phyloP scores from a whole-genome alignment of 495 filamentous ascomycete species.

The Xylaria venustula region DNA sequence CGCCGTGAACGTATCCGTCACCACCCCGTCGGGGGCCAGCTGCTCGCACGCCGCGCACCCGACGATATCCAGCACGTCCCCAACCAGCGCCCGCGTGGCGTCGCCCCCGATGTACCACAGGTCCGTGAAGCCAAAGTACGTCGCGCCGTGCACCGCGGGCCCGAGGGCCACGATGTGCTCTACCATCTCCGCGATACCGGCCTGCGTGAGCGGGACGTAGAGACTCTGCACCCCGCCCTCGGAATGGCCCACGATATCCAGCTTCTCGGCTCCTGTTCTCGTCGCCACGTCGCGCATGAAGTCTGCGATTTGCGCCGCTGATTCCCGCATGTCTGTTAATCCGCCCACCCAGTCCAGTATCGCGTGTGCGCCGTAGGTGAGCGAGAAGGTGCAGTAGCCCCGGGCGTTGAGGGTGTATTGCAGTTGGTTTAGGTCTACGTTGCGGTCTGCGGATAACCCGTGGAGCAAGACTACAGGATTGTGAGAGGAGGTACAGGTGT shows the following conservation, averaged over 20 bases:
- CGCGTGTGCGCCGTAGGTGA: constrained; percentile 51
- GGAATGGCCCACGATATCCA: constrained; percentile 55
- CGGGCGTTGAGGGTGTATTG: constrained; percentile 49
- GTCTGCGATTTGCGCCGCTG: constrained; percentile 47
- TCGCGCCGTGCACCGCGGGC: constrained; percentile 51
- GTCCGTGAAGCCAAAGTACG: constrained; percentile 47
- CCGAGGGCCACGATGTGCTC: constrained; percentile 50
- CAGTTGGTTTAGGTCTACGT: constrained; percentile 53
- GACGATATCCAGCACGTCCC: constrained; percentile 34
- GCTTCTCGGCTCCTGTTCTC: constrained; percentile 42
- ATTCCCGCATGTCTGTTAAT: constrained; percentile 42
- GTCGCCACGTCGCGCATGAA: constrained; percentile 45
- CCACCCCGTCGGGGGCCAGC: constrained; percentile 33
- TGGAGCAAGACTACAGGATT: constrained; percentile 55
- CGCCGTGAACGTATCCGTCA: constrained; percentile 38
- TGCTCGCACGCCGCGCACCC: constrained; percentile 52
- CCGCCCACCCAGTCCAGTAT: constrained; percentile 49
- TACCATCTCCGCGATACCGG: constrained; percentile 39
- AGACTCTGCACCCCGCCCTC: constrained; percentile 53
- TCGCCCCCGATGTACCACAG: constrained; percentile 45
- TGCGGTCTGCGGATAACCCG: constrained; percentile 50
- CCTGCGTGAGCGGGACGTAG: constrained; percentile 51
- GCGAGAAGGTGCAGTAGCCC: constrained; percentile 53
- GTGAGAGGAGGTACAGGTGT: constrained; percentile 28
- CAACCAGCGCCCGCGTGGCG: constrained; percentile 24